phyloP scores from a whole-genome alignment of 345 rosid genomes.

The Cardiospermum halicacabum region DNA sequence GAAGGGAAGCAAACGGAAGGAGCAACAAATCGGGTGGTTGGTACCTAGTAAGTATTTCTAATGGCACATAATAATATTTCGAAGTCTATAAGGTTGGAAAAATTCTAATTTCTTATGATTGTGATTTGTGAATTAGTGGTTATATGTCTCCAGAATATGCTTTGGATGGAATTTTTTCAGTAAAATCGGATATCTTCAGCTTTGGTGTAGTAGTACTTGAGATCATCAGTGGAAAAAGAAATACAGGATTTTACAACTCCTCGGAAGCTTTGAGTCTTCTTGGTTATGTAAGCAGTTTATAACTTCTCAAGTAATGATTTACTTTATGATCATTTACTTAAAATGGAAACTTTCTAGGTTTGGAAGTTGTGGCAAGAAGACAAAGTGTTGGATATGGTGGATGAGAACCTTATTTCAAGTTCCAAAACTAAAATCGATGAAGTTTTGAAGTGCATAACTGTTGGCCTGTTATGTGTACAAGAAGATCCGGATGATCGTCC shows the following conservation, averaged over 20 bases:
- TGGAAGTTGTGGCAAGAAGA: constrained; percentile 50
- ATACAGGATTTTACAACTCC: constrained; percentile 10
- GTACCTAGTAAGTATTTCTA: constrained; percentile 55
- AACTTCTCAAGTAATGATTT: background rate
- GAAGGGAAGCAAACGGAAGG: constrained; percentile 45
- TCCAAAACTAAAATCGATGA: constrained; percentile 13
- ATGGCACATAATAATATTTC: background rate
- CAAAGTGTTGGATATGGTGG: constrained; percentile 33
- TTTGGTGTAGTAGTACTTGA: constrained; percentile 30
- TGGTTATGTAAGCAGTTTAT: constrained; percentile 13
- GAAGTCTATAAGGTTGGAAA: background rate
- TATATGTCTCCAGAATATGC: constrained; percentile 22
- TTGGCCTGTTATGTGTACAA: constrained; percentile 56
- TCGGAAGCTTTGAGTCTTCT: constrained; percentile 16
- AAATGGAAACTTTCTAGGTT: constrained; percentile 26
- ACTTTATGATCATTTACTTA: background rate
- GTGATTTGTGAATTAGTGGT: constrained; percentile 17
- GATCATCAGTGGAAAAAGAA: constrained; percentile 27
- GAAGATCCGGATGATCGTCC: constrained; percentile 56
- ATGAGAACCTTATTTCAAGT: constrained; percentile 20
- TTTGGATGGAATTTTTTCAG: constrained; percentile 21
- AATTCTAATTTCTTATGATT: no score
- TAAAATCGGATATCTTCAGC: constrained; percentile 32
- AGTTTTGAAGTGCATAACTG: constrained; percentile 37
- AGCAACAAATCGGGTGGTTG: constrained; percentile 51